phyloP scores from a whole-genome alignment of 164 flowering plant species.

The Annona squamosa region DNA sequence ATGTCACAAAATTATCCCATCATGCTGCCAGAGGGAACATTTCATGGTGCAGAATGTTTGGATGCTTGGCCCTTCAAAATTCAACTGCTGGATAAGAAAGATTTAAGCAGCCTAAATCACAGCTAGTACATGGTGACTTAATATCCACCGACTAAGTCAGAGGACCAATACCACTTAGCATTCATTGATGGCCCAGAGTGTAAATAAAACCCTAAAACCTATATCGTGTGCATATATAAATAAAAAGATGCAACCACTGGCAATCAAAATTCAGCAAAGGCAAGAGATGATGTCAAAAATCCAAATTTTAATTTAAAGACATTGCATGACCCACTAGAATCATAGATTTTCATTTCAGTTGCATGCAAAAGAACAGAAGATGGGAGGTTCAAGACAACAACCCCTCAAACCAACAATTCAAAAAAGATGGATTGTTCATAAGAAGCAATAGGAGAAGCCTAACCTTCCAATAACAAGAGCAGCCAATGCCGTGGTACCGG shows the following conservation, averaged over 20 bases:
- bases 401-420: neutral
- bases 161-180: neutral
- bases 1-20: too few species aligned
- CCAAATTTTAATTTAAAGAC: neutral
- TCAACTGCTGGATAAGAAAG: too few species aligned
- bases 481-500: constrained; percentile 95
- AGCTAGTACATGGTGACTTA: too few species aligned
- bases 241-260: neutral
- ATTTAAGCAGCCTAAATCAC: too few species aligned
- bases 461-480: constrained; percentile 88
- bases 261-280: neutral
- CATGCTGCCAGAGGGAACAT: too few species aligned
- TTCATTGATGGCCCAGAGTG: neutral
- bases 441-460: constrained; percentile 8
- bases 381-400: neutral
- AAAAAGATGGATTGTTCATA: neutral
- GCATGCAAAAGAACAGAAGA: neutral
- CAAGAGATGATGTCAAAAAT: neutral
- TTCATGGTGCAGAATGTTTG: too few species aligned
- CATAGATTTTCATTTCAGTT: too few species aligned
- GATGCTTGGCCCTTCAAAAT: too few species aligned
- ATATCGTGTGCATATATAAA: too few species aligned
- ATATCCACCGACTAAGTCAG: too few species aligned
- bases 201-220: too few species aligned
- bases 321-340: neutral